Base-by-base conservation (phyloP, 257 asterid species). In the Verbena officinalis region DNA sequence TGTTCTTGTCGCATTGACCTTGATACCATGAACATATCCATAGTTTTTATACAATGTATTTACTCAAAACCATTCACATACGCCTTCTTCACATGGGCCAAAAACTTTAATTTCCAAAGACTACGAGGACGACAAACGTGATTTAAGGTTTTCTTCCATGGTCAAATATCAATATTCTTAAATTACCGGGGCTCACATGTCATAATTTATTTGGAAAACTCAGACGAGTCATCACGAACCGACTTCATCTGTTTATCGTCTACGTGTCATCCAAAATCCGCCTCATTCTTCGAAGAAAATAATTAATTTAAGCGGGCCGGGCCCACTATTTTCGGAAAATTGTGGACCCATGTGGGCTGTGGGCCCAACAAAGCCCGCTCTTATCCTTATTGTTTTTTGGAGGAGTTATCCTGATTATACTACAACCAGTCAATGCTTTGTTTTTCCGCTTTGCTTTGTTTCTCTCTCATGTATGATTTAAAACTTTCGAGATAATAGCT, bases 391-490 rank as follows among this genome's bases (percentile, higher is more conserved):
- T 27, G 33, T 27, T 2, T 5, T 27, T 27, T 7, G 11, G n/a
- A n/a, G n/a, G n/a, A n/a, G n/a, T n/a, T n/a, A n/a, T n/a, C n/a
- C n/a, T n/a, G n/a, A n/a, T n/a, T n/a, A n/a, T n/a, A 3, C 40
- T 21, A 55, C 39, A 3, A 21, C 36, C 46, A 42, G 44, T 55
- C 75, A 21, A 22, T 46, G 31, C 5, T 13, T 4, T 43, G 17
- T 5, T 43, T 14, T 43, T 14, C 19, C 19, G 12, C 17, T 43
- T 59, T 21, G 0, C 12, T n/a, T 16, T 44, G 3, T 58, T 57
- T 53, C 54, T 59, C 73, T 59, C 69, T 58, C 73, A 21, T 55
- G 62, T 24, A 67, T 73, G 65, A 73, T 72, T n/a, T 72, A 34
- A 63, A 22, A 45, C 15, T 19, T 21, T 30, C 39, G 21, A 27